Evolutionary conservation across 1,284 basidiomycete species (phyloP), one percentile per base, ranked within the genome.

Genomic region (Fomitopsis palustris): DNA sequence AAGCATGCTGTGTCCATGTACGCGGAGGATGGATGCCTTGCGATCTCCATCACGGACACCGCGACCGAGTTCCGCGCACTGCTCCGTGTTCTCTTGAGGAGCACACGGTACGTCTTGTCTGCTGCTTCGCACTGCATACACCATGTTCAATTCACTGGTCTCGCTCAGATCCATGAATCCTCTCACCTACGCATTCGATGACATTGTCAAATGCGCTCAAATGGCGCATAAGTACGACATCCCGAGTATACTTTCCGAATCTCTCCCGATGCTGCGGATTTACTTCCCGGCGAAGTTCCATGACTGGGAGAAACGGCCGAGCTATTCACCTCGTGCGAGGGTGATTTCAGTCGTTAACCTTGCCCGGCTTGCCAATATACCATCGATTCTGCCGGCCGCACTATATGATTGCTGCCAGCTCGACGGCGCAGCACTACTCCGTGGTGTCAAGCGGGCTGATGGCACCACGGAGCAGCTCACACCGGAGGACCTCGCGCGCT

Each of bases 351-450:
- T 29, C 17, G 43, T 55, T 4, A 39, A 59, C 29, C 21, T 59
- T 2, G 53, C 54, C 1, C 53, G 45, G 25, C 58, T 55, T 25
- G 55, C 58, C 21, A 4, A 59, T n/a, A 55, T 54, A 27, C 23
- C 2, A 2, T 52, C 54, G 25, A 19, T 55, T 6, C 54, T 55
- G 1, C 54, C 47, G 6, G 16, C 31, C n/a, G 58, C 54, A 8
- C 19, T 59, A 4, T 59, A 53, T n/a, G n/a, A 37, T 5, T 59
- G 57, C 43, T 54, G 41, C n/a, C 57, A 49, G 12, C 41, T 59
- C 31, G 10, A 10, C 10, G 10, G 31, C 31, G 31, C 31, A 33
- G 31, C 4, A 10, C 31, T 33, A 10, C 5, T 33, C 5, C 4
- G 10, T 4, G 31, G 31, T 10, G 4, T 33, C 31, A 33, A 33